phyloP scores from a whole-genome alignment of 2,329 filamentous ascomycete species.

The Fusarium tjaetaba region DNA sequence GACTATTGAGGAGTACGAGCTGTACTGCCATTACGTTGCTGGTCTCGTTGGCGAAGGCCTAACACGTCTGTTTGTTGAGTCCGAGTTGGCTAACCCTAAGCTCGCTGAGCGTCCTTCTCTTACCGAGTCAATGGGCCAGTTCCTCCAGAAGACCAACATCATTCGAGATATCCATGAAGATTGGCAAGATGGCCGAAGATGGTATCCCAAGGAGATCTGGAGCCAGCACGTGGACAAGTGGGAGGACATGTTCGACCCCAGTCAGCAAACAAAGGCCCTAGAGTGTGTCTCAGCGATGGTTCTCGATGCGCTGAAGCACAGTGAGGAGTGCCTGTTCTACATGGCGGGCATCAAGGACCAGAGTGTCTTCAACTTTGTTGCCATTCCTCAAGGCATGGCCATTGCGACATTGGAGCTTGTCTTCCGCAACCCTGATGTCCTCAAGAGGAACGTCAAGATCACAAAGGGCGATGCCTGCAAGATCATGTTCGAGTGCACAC shows the following conservation, averaged over 20 bases:
- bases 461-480: slow-evolving; percentile 93
- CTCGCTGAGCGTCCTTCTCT: slow-evolving; percentile 82
- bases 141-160: slow-evolving; percentile 98
- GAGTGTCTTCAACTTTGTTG: slow-evolving; percentile 98
- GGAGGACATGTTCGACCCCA: slow-evolving; percentile 87
- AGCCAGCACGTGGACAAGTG: slow-evolving; percentile 92
- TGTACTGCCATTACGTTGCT: slow-evolving; percentile 99
- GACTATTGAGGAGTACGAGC: slow-evolving; percentile 88
- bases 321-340: slow-evolving; percentile 96
- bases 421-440: slow-evolving; percentile 90
- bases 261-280: slow-evolving; percentile 80
- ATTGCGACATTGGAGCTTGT: slow-evolving; percentile 93
- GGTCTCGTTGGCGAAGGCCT: slow-evolving; percentile 95
- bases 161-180: slow-evolving; percentile 96
- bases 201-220: slow-evolving; percentile 98
- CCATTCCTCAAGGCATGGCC: slow-evolving; percentile 96
- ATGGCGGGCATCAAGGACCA: slow-evolving; percentile 95
- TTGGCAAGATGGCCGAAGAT: slow-evolving; percentile 84
- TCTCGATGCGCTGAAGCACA: slow-evolving; percentile 84
- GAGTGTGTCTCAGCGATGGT: slow-evolving; percentile 95
- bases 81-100: slow-evolving; percentile 85
- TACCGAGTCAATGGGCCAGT: slow-evolving; percentile 95
- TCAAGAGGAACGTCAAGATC: slow-evolving; percentile 92
- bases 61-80: slow-evolving; percentile 89
- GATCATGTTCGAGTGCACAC: slow-evolving; percentile 91